Evolutionary conservation across 352 stramenopile genomes (phyloP), one percentile per base, ranked within the genome.

Genomic region (Globisporangium uncinulatum): DNA sequence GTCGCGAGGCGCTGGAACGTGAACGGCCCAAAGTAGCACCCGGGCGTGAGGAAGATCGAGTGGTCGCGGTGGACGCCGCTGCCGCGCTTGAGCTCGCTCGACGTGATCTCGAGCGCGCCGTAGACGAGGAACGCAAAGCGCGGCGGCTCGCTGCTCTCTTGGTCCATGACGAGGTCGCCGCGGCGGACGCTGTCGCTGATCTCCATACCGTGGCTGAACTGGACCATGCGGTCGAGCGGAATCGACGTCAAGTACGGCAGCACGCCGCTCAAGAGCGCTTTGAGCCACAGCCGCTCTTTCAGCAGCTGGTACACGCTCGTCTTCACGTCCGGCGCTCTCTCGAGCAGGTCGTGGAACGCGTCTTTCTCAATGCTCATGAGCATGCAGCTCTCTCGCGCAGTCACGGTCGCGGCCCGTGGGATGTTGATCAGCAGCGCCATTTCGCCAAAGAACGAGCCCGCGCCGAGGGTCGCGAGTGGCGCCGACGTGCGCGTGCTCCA

Each of bases 381-480:
- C 67, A 92, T 84, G 44, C 79, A 88, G 53, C 79, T 89, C 20
- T 90, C 79, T 3, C 81, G 62, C 9, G 80, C 70, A 42, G 61
- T 83, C 19, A 92, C 76, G 2, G 82, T 90, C 21, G 82, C 82
- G 9, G 82, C 79, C 34, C 82, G 76, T 3, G 82, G 82, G 49
- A 89, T 89, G 54, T 89, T 87, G 55, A 89, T 90, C 8, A 92
- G 57, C 34, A 92, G 62, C 14, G 82, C 86, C 82, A 92, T 92
- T 51, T 92, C 82, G 4, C 82, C 82, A 59, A 92, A 92, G 59
- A 89, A 92, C 1, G 79, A 88, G 8, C 82, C 82, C 2, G 82
- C 65, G 17, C 82, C 76, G 0, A 92, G 66, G 9, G 62, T 86
- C 11, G 82, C 82, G n/a, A 92, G 63, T 1, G 76, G 74, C 0